A percentile compares a stretch with the other conserved stretches of the same genome.
Evolutionary conservation across 768 basidiomycete species (phyloP).

Genomic region (Amanita rimosa): DNA sequence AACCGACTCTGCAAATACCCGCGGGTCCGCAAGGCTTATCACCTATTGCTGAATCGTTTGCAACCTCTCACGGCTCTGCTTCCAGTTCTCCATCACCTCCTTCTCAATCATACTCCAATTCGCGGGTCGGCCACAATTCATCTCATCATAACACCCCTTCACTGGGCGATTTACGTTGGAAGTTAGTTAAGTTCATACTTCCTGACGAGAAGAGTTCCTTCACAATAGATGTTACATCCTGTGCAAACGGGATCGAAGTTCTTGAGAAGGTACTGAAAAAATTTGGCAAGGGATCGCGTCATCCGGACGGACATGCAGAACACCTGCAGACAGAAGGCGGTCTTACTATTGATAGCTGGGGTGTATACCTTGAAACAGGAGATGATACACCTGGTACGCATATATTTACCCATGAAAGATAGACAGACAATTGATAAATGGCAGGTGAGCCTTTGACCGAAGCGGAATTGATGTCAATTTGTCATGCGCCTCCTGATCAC

Average conservation of each 20-base stretch:
- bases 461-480: conserved; percentile 70
- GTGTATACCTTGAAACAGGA: conserved; percentile 60
- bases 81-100: conserved; percentile 40
- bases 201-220: conserved; percentile 72
- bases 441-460: conserved; percentile 72
- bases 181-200: conserved; percentile 80
- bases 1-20: conserved; percentile 28
- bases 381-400: conserved; percentile 42
- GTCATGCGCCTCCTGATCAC: conserved; percentile 69
- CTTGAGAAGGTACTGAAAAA: conserved; percentile 86
- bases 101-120: conserved; percentile 29
- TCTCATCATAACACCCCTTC: conserved; percentile 33
- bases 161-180: conserved; percentile 70
- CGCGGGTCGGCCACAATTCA: conserved; percentile 7
- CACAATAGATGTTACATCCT: conserved; percentile 74
- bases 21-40: conserved; percentile 37
- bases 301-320: conserved; percentile 32
- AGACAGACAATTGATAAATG: conserved; percentile 4
- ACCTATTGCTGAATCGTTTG: conserved; percentile 62
- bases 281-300: conserved; percentile 55
- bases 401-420: not conserved
- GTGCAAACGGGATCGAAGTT: conserved; percentile 74
- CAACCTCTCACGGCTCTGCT: conserved; percentile 17
- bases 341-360: conserved; percentile 83
- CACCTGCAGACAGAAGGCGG: conserved; percentile 62